Evolutionary conservation across 331 rosid species (phyloP).

Genomic region (Pyrus hybrid): DNA sequence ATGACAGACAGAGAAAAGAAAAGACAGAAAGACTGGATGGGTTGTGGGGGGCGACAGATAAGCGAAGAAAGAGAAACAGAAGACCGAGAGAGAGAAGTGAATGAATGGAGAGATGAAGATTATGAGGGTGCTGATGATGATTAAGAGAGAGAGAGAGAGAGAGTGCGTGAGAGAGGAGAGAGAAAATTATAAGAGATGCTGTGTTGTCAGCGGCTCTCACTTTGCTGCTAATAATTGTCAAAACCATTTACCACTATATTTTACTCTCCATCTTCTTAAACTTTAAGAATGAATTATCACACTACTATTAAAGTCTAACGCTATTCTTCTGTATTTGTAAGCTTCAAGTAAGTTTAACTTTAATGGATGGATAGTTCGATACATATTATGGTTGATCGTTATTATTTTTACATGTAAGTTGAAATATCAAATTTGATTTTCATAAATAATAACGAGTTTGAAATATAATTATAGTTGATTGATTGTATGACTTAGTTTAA

Average conservation of each 20-base stretch:
- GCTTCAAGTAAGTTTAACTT: too few species aligned
- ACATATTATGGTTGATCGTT: too few species aligned
- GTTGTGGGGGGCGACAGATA: slow-evolving; percentile 24
- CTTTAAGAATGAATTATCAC: too few species aligned
- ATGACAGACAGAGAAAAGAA: neutral
- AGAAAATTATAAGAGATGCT: slow-evolving; percentile 17
- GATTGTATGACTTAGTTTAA: too few species aligned
- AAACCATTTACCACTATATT: slow-evolving; percentile 2
- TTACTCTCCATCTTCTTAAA: too few species aligned
- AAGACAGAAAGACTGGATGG: slow-evolving; percentile 15
- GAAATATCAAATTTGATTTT: too few species aligned
- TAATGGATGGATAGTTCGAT: too few species aligned
- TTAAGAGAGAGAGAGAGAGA: slow-evolving; percentile 27
- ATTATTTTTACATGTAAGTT: too few species aligned
- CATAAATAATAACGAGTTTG: too few species aligned
- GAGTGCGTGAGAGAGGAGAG: neutral
- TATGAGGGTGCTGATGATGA: slow-evolving; percentile 16
- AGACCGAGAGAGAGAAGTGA: neutral
- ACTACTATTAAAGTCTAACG: too few species aligned
- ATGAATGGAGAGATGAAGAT: slow-evolving; percentile 34
- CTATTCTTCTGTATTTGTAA: too few species aligned
- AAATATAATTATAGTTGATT: too few species aligned
- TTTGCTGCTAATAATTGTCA: slow-evolving; percentile 37
- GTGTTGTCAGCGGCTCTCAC: slow-evolving; percentile 41
- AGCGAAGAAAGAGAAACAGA: slow-evolving; percentile 13